Percentiles rank a stretch among this genome's conserved stretches.
Conservation (phyloP, 2,329 filamentous ascomycete genomes). For the Cercospora sp. region DNA sequence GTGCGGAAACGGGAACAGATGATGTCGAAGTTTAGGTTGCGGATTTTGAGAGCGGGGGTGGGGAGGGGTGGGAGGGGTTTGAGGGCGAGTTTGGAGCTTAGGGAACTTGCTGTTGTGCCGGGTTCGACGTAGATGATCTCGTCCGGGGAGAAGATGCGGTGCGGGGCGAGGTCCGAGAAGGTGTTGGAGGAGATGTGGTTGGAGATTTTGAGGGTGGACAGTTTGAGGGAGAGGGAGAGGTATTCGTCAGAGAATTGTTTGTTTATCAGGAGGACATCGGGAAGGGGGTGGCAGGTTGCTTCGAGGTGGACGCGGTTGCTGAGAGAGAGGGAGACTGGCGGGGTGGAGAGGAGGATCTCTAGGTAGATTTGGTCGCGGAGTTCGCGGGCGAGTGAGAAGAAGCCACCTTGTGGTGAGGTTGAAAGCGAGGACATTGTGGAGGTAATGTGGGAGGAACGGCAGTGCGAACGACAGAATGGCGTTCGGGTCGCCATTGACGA, state of each 20-base stretch:
- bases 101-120: neutral
- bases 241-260: slow-evolving; percentile 15
- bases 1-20: slow-evolving; percentile 5
- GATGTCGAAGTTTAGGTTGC: slow-evolving; percentile 5
- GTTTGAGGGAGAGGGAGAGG: neutral
- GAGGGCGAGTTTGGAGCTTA: neutral
- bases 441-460: neutral
- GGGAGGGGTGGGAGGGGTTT: slow-evolving; percentile 7
- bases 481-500: neutral
- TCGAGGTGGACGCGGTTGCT: neutral
- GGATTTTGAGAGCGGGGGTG: neutral
- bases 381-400: slow-evolving; percentile 17
- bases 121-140: neutral
- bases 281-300: neutral
- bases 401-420: neutral
- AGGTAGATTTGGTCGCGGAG: slow-evolving; percentile 19
- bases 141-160: neutral
- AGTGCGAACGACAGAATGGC: neutral
- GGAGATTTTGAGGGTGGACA: slow-evolving; percentile 4
- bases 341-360: slow-evolving; percentile 3
- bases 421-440: neutral
- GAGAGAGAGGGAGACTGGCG: neutral
- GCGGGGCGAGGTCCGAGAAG: neutral
- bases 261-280: slow-evolving; percentile 9
- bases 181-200: slow-evolving; percentile 1